These are phyloP conservation scores for Syzygium malaccense DNA, from an alignment of 441 rosid genomes.

Conservation along the genomic window DNA sequence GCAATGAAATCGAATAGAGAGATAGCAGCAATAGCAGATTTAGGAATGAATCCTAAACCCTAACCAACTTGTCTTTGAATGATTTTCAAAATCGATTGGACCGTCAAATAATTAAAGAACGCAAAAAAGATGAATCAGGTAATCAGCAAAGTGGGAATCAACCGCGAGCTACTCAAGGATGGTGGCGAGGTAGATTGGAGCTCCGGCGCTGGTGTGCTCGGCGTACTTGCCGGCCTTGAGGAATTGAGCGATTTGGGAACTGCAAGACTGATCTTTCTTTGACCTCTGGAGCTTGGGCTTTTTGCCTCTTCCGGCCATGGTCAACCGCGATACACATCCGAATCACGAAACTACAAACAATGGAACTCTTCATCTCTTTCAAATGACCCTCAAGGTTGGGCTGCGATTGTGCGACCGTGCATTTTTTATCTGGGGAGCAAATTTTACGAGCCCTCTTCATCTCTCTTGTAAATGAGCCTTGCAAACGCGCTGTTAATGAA, in stretches of 20 bases:
- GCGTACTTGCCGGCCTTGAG: neutral
- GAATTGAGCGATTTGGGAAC: neutral
- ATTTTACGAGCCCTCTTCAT: too few relatives aligned
- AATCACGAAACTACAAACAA: neutral
- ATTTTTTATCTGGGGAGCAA: too few relatives aligned
- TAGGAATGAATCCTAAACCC: neutral
- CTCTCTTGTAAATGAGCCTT: too few relatives aligned
- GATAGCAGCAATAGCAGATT: neutral
- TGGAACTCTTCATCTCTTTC: neutral
- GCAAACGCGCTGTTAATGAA: too few relatives aligned
- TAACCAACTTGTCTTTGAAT: neutral
- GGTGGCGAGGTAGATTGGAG: neutral
- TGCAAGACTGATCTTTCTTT: neutral
- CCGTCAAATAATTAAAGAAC: neutral
- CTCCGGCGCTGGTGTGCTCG: neutral
- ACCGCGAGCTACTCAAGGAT: neutral
- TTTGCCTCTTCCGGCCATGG: neutral
- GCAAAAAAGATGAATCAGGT: neutral
- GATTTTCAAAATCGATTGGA: neutral
- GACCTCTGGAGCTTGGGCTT: neutral
- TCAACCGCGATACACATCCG: neutral
- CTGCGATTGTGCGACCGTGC: neutral
- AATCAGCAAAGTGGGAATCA: neutral
- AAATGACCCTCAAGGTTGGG: neutral
- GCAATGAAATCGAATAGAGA: neutral